Percentiles rank a stretch among this genome's conserved stretches.
phyloP scores from a whole-genome alignment of 352 stramenopile genomes.

The Phytophthora chlamydospora region DNA sequence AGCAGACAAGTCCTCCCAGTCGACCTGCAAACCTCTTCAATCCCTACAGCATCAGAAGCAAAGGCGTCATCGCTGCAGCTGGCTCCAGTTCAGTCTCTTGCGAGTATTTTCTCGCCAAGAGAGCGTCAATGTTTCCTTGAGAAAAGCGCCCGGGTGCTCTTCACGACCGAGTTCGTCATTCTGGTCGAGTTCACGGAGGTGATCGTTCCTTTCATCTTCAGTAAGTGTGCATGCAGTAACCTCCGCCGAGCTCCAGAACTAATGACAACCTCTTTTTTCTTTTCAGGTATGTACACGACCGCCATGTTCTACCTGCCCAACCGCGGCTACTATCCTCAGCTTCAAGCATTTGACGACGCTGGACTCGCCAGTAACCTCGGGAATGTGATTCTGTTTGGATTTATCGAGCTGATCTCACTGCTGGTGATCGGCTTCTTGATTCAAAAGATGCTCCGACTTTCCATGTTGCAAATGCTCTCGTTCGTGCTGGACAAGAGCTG shows the following conservation, averaged over 20 bases:
- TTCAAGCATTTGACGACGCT: conserved; percentile 17
- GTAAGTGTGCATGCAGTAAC: conserved; percentile 8
- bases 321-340: conserved; percentile 32
- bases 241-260: too few relatives aligned
- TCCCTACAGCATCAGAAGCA: neutral
- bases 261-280: neutral
- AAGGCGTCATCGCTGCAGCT: neutral
- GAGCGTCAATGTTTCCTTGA: conserved; percentile 13
- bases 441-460: conserved; percentile 21
- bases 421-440: conserved; percentile 19
- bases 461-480: conserved; percentile 26
- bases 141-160: conserved; percentile 26
- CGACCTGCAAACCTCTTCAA: neutral
- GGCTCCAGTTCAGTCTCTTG: neutral
- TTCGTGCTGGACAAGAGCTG: conserved; percentile 44
- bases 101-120: conserved; percentile 3
- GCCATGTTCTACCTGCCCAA: conserved; percentile 39
- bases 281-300: conserved; percentile 30
- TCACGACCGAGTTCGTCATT: conserved; percentile 36
- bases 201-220: conserved; percentile 36
- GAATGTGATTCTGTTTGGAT: conserved; percentile 33
- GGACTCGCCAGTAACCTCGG: conserved; percentile 13
- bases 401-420: conserved; percentile 28
- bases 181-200: conserved; percentile 43
- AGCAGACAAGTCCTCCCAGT: conserved; percentile 17